These are phyloP conservation scores for Epichloe uncinata DNA, from an alignment of 2,329 filamentous ascomycete species.

Conservation along the genomic window DNA sequence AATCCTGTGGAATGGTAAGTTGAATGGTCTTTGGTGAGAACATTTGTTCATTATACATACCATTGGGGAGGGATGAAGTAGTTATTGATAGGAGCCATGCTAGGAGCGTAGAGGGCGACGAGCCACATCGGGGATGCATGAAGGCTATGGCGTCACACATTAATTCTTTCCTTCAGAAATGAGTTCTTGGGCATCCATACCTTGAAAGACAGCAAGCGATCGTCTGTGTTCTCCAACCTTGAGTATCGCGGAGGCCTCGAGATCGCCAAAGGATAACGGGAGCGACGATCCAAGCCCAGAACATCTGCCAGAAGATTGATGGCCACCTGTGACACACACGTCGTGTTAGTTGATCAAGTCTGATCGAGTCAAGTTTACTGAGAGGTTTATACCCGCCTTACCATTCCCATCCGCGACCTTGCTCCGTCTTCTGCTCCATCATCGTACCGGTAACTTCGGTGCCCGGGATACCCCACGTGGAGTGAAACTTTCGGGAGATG, in stretches of 20 bases:
- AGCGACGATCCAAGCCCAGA: slow-evolving; percentile 50
- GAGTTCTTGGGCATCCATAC: slow-evolving; percentile 15
- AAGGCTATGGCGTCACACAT: slow-evolving; percentile 27
- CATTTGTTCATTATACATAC: slow-evolving; percentile 23
- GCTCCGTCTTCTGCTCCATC: slow-evolving; percentile 32
- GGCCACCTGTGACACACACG: slow-evolving; percentile 34
- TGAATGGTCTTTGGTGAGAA: no score
- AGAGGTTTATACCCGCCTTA: slow-evolving; percentile 12
- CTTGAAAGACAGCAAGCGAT: slow-evolving; percentile 35
- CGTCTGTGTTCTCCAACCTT: slow-evolving; percentile 53
- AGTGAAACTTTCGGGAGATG: slow-evolving; percentile 52
- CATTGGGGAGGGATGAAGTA: slow-evolving; percentile 49
- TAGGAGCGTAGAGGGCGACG: slow-evolving; percentile 39
- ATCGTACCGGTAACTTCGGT: slow-evolving; percentile 46
- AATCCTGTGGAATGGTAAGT: slow-evolving; percentile 25
- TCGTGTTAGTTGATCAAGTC: neutral
- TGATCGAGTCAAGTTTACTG: neutral
- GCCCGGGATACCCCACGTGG: slow-evolving; percentile 44
- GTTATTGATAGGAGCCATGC: slow-evolving; percentile 36
- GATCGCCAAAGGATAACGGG: slow-evolving; percentile 49
- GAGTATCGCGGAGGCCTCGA: slow-evolving; percentile 47
- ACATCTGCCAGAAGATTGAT: slow-evolving; percentile 49
- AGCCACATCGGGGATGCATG: slow-evolving; percentile 57
- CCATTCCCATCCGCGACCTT: slow-evolving; percentile 52
- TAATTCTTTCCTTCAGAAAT: neutral